Percentiles rank a stretch among this genome's conserved stretches.
phyloP scores from a whole-genome alignment of 495 filamentous ascomycete species.

The Aspergillus nanangensis region DNA sequence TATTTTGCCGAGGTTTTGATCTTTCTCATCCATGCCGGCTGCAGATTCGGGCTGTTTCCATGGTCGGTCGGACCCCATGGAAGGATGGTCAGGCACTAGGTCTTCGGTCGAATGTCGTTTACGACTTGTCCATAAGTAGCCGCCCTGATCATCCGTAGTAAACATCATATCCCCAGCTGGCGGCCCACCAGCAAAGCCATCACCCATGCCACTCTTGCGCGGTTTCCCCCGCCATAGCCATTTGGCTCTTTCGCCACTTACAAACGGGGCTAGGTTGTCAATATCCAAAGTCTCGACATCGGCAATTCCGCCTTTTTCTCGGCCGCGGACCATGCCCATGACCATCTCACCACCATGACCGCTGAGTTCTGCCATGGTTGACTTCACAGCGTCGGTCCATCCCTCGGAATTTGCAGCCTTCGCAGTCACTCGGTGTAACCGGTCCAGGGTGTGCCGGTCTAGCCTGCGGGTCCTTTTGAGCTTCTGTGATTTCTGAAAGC shows the following conservation, averaged over 20 bases:
- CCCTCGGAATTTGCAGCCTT: slow-evolving; percentile 82
- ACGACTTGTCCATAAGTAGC: slow-evolving; percentile 58
- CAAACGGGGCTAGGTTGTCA: slow-evolving; percentile 72
- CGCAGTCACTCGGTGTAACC: slow-evolving; percentile 73
- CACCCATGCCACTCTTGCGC: slow-evolving; percentile 52
- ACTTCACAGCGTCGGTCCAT: slow-evolving; percentile 88
- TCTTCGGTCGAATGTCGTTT: slow-evolving; percentile 45
- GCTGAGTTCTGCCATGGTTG: slow-evolving; percentile 87
- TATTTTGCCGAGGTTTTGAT: slow-evolving; percentile 59
- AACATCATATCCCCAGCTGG: slow-evolving; percentile 58
- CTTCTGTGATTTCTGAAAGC: slow-evolving; percentile 88
- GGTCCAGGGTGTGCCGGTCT: slow-evolving; percentile 77
- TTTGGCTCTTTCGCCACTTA: slow-evolving; percentile 75
- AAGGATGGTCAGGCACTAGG: slow-evolving; percentile 24
- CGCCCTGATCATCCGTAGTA: slow-evolving; percentile 61
- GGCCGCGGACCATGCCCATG: slow-evolving; percentile 84
- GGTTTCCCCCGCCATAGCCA: slow-evolving; percentile 94
- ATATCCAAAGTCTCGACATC: slow-evolving; percentile 90
- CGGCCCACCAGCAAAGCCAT: slow-evolving; percentile 47
- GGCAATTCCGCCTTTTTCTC: slow-evolving; percentile 83
- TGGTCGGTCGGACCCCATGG: slow-evolving; percentile 23
- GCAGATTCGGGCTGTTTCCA: slow-evolving; percentile 25
- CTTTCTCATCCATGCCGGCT: slow-evolving; percentile 51
- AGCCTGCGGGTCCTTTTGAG: slow-evolving; percentile 70
- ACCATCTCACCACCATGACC: slow-evolving; percentile 95